Evolutionary conservation across 2,329 filamentous ascomycete species (phyloP), one percentile per base, ranked within the genome.

Genomic region (Aureobasidium sp.): DNA sequence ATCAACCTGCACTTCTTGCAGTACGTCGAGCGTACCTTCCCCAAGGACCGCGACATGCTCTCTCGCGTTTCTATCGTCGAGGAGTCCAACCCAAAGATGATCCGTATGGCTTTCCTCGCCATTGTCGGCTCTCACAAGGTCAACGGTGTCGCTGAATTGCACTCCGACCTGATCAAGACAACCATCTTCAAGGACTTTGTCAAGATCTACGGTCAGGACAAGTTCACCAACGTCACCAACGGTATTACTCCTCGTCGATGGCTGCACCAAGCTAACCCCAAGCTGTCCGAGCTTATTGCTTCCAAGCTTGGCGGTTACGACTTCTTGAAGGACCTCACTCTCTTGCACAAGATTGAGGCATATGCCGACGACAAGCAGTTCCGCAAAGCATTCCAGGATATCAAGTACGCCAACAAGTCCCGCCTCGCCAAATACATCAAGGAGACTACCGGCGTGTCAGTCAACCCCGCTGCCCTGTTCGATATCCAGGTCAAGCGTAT

Each of bases 111-210:
- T 2, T 94, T 85, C 76, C 80, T 99, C 57, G 94, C 94, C 66
- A 89, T 97, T 72, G 91, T 99, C 69, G 94, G 94, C 52, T 97
- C 94, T 39, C 94, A 97, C 84, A 99, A 97, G 81, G 92, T 99
- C 79, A 99, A 99, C 69, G 94, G 94, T 74, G 94, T 99, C 39
- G 94, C 94, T 37, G 94, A 99, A 78, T 79, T 99, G 67, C 94
- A 99, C 78, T 99, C 94, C 0, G 94, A 99, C 73, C 82, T 99
- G 63, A 96, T 99, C 81, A 94, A 94, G 81, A 95, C 92, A 0
- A 99, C 94, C n/a, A 96, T 99, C 68, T 97, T 99, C 85, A 97
- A 94, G 76, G 94, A 99, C 75, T 99, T 99, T 76, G 93, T 99
- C 64, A 84, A 86, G 69, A 90, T 99, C 67, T 99, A 94, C 70